Base-by-base conservation (phyloP, 352 stramenopile genomes). In the Thraustochytrium striatum region DNA sequence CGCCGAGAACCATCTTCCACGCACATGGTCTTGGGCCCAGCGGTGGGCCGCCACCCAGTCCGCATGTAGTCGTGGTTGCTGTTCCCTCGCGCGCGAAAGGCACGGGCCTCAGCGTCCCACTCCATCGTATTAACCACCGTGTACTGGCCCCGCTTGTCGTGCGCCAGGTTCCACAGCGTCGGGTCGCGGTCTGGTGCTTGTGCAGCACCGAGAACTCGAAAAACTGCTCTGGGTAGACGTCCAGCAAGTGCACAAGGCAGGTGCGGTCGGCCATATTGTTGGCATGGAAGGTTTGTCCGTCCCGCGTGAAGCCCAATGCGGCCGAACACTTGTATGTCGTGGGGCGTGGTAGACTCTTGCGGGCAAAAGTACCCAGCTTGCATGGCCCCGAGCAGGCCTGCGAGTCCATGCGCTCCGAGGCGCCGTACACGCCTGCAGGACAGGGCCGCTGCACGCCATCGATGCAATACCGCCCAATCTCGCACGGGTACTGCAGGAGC, bases 301-400 rank as follows among this genome's bases (percentile, higher is more conserved):
- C 69, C 19, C 30, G 19, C 2, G 69, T 79, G 8, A 79, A 33
- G 32, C 50, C 69, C 7, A 79, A 39, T 7, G 69, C 69, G 16
- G 39, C 50, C 8, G 13, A 7, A 39, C 69, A 79, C 30, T 30
- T 33, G 35, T 50, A 69, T 1, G 83, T 59, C 3, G n/a, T 81
- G 83, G 1, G 87, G 82, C 5, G 47, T 7, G 0, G 72, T 62
- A 0, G 73, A 89, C 0, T 83, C 87, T 9, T 86, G 83, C 3
- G 85, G 86, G 35, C 89, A 93, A 52, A 87, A 93, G 69, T 87
- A 84, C 0, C 89, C 89, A 1, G 88, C 72, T 0, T 86, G 69
- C 88, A 93, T 2, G 35, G 41, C 0, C 79, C 85, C 0, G 87
- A 84, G 53, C 89, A 93, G 16, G 75, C 36, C 0, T 79, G 0